Conservation (phyloP, 345 rosid genomes). For the Alliaria petiolata region DNA sequence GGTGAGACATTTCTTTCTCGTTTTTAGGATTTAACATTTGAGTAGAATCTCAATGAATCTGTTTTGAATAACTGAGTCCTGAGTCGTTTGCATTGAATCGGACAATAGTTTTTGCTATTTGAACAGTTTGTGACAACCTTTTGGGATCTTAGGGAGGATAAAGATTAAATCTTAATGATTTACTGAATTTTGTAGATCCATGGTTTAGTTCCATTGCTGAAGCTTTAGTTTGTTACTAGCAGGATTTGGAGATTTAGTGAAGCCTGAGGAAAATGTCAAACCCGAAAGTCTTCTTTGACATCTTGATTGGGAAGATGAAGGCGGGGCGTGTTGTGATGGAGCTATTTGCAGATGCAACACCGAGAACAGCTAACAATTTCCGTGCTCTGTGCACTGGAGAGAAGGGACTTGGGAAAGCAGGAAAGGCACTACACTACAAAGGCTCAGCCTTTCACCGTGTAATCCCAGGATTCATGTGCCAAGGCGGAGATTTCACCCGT, state of each 20-base stretch:
- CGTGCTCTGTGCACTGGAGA: conserved; percentile 82
- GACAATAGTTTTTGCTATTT: not conserved
- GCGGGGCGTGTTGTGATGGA: conserved; percentile 78
- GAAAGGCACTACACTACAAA: conserved; percentile 70
- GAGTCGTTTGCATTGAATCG: not conserved
- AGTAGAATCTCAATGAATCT: not conserved
- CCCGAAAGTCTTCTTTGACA: conserved; percentile 76
- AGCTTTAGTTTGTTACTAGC: not conserved
- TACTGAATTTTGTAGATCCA: not conserved
- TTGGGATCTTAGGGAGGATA: too few species aligned
- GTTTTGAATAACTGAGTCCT: not conserved
- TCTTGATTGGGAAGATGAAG: conserved; percentile 60
- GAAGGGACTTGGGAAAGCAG: conserved; percentile 59
- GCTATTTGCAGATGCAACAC: conserved; percentile 64
- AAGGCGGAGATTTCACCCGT: conserved; percentile 83
- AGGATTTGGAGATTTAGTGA: conserved; percentile 21
- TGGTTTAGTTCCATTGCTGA: not conserved
- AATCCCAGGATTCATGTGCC: conserved; percentile 92
- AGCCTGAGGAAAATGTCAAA: conserved; percentile 41
- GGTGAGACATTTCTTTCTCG: conserved; percentile 13
- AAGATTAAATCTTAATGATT: too few species aligned
- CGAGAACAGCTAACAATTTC: conserved; percentile 74
- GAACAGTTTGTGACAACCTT: not conserved
- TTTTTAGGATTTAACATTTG: not conserved
- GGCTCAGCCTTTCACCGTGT: conserved; percentile 79